These are phyloP conservation scores for Bruguiera gymnorhiza DNA, from an alignment of 345 rosid genomes.

Conservation along the genomic window DNA sequence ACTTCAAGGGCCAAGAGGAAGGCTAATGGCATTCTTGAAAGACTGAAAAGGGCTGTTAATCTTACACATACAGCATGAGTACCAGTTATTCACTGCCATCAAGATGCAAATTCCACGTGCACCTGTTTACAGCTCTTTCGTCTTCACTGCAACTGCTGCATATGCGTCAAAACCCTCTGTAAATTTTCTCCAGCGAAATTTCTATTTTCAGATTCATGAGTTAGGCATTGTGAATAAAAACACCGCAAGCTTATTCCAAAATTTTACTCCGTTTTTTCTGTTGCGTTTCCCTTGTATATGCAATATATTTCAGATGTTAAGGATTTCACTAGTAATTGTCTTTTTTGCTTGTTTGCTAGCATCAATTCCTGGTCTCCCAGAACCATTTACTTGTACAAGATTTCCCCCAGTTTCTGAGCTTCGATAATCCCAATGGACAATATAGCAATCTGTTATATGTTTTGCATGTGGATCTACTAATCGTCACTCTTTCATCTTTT, in stretches of 20 bases:
- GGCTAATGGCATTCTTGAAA: conserved; percentile 74
- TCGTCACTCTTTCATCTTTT: not conserved
- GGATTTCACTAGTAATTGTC: conserved; percentile 1
- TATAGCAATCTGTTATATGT: not conserved
- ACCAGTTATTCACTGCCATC: conserved; percentile 4
- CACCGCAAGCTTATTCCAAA: conserved; percentile 6
- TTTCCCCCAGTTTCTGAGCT: conserved; percentile 12
- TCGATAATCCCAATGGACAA: not conserved
- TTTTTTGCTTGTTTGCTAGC: conserved; percentile 10
- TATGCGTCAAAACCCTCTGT: conserved; percentile 25
- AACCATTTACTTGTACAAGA: not conserved
- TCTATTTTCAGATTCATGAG: conserved; percentile 26
- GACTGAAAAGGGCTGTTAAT: conserved; percentile 62
- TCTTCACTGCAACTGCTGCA: conserved; percentile 11
- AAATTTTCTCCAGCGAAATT: conserved; percentile 34
- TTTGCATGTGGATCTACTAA: not conserved
- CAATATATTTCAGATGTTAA: conserved; percentile 5
- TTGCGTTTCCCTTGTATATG: not conserved
- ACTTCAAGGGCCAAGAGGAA: conserved; percentile 94
- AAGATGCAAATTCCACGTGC: conserved; percentile 34
- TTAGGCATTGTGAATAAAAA: conserved; percentile 41
- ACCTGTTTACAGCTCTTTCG: conserved; percentile 7
- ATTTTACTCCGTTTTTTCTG: conserved; percentile 7
- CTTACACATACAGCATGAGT: conserved; percentile 82
- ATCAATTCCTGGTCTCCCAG: not conserved